Evolutionary conservation across 805 yeast genomes (phyloP).

Genomic region (Myxozyma sirexii): DNA sequence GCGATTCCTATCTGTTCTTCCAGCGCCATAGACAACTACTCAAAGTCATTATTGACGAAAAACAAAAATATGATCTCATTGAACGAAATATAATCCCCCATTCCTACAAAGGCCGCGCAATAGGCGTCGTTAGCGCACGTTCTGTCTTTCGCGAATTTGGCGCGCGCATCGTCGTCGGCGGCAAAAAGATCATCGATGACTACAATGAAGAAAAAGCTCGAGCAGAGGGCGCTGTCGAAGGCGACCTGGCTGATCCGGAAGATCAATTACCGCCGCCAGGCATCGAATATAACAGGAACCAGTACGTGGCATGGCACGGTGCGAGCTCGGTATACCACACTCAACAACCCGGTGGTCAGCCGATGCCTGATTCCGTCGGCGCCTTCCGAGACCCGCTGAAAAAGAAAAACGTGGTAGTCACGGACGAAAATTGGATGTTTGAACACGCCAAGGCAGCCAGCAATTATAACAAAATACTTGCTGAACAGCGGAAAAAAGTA

Average conservation of each 20-base stretch:
- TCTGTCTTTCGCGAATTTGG: constrained; percentile 92
- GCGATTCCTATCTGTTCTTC: constrained; percentile 87
- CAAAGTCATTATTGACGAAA: constrained; percentile 72
- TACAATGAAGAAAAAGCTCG: constrained; percentile 70
- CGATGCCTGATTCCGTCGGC: constrained; percentile 14
- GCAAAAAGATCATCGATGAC: constrained; percentile 81
- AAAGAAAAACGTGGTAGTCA: constrained; percentile 43
- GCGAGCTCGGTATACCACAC: constrained; percentile 50
- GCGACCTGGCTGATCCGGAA: constrained; percentile 71
- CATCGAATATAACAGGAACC: constrained; percentile 50
- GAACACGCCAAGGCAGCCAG: constrained; percentile 81
- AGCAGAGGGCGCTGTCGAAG: constrained; percentile 64
- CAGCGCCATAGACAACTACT: constrained; percentile 78
- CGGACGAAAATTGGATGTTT: constrained; percentile 79
- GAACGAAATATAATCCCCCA: constrained; percentile 80
- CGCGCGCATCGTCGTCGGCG: constrained; percentile 75
- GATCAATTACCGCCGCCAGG: constrained; percentile 52
- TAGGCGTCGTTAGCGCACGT: constrained; percentile 88
- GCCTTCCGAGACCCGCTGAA: constrained; percentile 26
- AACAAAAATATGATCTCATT: constrained; percentile 80
- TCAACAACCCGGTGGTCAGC: constrained; percentile 32
- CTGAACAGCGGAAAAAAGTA: constrained; percentile 58
- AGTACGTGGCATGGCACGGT: constrained; percentile 59
- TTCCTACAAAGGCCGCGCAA: constrained; percentile 86
- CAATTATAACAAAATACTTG: constrained; percentile 65